Percentiles rank a stretch among this genome's conserved stretches.
Evolutionary conservation across 2,329 filamentous ascomycete genomes (phyloP).

Genomic region (Sclerotinia nivalis): DNA sequence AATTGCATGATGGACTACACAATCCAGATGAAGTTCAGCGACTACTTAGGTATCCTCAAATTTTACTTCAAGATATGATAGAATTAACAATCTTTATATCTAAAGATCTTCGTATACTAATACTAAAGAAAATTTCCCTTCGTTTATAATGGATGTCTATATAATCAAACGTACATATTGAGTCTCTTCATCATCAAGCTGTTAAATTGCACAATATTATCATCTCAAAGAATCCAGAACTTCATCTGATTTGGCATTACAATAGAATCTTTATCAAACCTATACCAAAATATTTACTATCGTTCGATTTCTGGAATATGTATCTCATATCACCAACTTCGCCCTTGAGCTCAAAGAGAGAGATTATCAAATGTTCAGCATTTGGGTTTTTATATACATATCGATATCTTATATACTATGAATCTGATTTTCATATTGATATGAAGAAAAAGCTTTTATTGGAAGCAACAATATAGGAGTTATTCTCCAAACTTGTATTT

Average conservation of each 20-base stretch:
- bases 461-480: too few species aligned
- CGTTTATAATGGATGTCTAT: conserved; percentile 15
- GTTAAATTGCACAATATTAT: conserved; percentile 39
- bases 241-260: conserved; percentile 42
- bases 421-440: conserved; percentile 43
- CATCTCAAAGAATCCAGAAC: conserved; percentile 41
- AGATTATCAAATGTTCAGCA: conserved; percentile 14
- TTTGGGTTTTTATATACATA: conserved; percentile 43
- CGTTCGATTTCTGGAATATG: conserved; percentile 36
- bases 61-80: background rate
- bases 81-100: conserved; percentile 5
- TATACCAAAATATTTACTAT: conserved; percentile 38
- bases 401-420: conserved; percentile 37
- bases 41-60: conserved; percentile 2
- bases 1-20: background rate
- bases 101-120: conserved; percentile 8
- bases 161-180: background rate
- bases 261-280: conserved; percentile 41
- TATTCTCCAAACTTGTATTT: too few species aligned
- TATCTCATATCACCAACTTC: conserved; percentile 26
- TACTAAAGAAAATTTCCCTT: conserved; percentile 11
- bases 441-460: too few species aligned
- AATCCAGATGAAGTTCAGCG: background rate
- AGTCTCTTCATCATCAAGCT: conserved; percentile 29
- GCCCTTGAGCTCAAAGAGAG: background rate